Conservation (phyloP, 2,329 filamentous ascomycete species). For the Karstenula rhodostoma region DNA sequence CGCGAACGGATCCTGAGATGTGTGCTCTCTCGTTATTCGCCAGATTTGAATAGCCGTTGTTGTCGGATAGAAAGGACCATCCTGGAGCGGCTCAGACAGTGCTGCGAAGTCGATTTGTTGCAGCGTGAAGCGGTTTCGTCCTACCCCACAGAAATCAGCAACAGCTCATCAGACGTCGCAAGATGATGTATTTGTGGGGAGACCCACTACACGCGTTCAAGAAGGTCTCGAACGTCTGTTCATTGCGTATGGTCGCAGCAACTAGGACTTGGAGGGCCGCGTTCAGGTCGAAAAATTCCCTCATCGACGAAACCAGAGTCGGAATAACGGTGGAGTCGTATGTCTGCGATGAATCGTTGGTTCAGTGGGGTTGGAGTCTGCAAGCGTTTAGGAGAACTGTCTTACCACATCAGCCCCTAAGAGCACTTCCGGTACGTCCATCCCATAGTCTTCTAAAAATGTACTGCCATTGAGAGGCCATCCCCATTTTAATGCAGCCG, state of each 20-base stretch:
- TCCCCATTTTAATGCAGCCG: slow-evolving; percentile 71
- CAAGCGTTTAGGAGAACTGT: slow-evolving; percentile 20
- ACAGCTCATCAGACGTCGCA: slow-evolving; percentile 33
- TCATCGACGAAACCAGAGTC: slow-evolving; percentile 69
- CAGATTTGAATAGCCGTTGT: slow-evolving; percentile 67
- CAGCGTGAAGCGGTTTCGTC: slow-evolving; percentile 47
- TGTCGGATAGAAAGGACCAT: slow-evolving; percentile 71
- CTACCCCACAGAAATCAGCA: slow-evolving; percentile 51
- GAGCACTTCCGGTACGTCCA: slow-evolving; percentile 65
- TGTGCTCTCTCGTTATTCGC: slow-evolving; percentile 46
- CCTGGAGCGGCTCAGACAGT: slow-evolving; percentile 54
- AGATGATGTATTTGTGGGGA: slow-evolving; percentile 37
- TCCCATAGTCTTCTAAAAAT: slow-evolving; percentile 63
- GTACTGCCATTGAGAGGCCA: slow-evolving; percentile 64
- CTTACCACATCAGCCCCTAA: slow-evolving; percentile 76
- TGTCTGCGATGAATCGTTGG: slow-evolving; percentile 57
- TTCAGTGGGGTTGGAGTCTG: background rate
- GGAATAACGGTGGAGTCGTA: slow-evolving; percentile 74
- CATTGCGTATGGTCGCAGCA: slow-evolving; percentile 75
- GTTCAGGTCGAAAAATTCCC: slow-evolving; percentile 67
- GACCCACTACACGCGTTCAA: slow-evolving; percentile 63
- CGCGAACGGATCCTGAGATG: slow-evolving; percentile 32
- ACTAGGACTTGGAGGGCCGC: slow-evolving; percentile 69
- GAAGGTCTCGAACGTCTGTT: slow-evolving; percentile 72
- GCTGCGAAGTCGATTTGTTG: slow-evolving; percentile 42